These are phyloP conservation scores for Penicillium canescens DNA, from an alignment of 495 filamentous ascomycete species.

Conservation along the genomic window DNA sequence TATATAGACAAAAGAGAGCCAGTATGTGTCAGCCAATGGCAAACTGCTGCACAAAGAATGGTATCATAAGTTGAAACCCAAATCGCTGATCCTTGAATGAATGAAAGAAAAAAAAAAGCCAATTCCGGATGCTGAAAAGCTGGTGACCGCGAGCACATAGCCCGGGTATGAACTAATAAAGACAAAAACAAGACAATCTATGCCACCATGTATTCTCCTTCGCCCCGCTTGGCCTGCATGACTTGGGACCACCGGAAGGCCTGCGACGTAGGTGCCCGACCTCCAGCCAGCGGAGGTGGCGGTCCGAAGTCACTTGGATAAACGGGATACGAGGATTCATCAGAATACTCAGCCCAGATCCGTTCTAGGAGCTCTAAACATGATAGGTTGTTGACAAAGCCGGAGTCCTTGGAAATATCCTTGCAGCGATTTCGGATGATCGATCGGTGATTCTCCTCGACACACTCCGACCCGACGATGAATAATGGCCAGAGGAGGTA, in stretches of 20 bases:
- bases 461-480: slow-evolving; percentile 87
- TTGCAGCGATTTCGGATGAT: slow-evolving; percentile 77
- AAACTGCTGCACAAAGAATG: slow-evolving; percentile 12
- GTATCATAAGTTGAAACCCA: slow-evolving; percentile 22
- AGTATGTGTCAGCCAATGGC: background rate
- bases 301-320: slow-evolving; percentile 20
- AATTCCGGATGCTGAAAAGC: slow-evolving; percentile 4
- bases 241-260: slow-evolving; percentile 77
- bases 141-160: background rate
- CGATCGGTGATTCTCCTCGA: slow-evolving; percentile 74
- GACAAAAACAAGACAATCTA: slow-evolving; percentile 28
- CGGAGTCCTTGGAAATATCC: slow-evolving; percentile 83
- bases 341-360: slow-evolving; percentile 66
- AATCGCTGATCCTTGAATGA: slow-evolving; percentile 13
- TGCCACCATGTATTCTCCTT: slow-evolving; percentile 88
- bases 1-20: background rate
- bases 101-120: slow-evolving; percentile 11
- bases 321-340: slow-evolving; percentile 21
- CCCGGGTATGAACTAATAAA: background rate
- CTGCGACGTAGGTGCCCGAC: slow-evolving; percentile 26
- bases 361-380: slow-evolving; percentile 83
- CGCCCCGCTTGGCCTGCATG: slow-evolving; percentile 65
- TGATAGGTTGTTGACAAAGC: slow-evolving; percentile 89
- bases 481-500: slow-evolving; percentile 95
- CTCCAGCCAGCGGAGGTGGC: slow-evolving; percentile 19